Percentiles rank a stretch among this genome's conserved stretches.
Evolutionary conservation across 352 stramenopile genomes (phyloP).

Genomic region (Globisporangium irregulare): DNA sequence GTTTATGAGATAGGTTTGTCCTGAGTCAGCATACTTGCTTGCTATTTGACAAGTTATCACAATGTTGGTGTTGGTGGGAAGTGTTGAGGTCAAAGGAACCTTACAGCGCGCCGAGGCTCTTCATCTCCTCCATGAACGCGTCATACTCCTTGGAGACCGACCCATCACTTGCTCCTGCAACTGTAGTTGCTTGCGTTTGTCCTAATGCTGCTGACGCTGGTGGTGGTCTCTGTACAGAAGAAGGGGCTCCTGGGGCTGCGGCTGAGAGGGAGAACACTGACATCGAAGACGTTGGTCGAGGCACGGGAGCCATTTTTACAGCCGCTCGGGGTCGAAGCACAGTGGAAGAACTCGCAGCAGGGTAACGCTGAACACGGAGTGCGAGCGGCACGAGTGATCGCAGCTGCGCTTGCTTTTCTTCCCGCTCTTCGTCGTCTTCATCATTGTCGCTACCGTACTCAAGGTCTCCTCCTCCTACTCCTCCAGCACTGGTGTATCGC

Average conservation of each 20-base stretch:
- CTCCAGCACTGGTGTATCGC: neutral
- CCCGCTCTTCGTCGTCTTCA: conserved; percentile 29
- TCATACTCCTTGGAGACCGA: conserved; percentile 62
- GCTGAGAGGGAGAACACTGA: neutral
- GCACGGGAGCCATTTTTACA: conserved; percentile 22
- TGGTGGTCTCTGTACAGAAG: conserved; percentile 1
- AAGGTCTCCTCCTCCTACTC: neutral
- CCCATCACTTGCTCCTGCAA: neutral
- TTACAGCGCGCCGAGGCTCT: conserved; percentile 19
- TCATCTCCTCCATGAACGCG: conserved; percentile 73
- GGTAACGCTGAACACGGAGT: conserved; percentile 50
- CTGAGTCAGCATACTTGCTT: neutral
- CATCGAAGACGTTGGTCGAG: conserved; percentile 16
- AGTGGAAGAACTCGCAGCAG: conserved; percentile 1
- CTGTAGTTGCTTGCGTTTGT: neutral
- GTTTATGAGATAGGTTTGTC: neutral
- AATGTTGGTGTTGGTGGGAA: neutral
- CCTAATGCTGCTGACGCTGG: neutral
- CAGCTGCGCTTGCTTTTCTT: conserved; percentile 41
- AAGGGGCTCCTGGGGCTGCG: neutral
- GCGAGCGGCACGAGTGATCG: conserved; percentile 59
- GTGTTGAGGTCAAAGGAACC: neutral
- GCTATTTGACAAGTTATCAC: conserved; percentile 1
- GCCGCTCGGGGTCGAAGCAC: conserved; percentile 8
- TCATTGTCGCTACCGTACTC: neutral